A percentile compares a stretch with the other conserved stretches of the same genome.
These are phyloP conservation scores for Pleurozium schreberi DNA, from an alignment of 225 moss, liverwort and hornwort species.

Conservation along the genomic window DNA sequence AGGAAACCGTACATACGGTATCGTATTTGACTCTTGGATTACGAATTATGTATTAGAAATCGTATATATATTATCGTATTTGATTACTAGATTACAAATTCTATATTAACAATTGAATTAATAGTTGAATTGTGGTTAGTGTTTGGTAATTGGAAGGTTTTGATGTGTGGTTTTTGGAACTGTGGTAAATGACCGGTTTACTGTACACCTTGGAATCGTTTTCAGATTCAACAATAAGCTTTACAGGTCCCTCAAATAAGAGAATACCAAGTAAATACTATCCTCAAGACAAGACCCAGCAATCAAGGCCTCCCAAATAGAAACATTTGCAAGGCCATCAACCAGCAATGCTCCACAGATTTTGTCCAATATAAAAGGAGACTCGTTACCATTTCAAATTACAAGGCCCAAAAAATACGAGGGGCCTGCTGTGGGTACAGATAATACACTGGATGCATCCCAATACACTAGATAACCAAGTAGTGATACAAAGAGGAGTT, in stretches of 20 bases:
- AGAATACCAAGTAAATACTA: neutral
- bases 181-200: no score
- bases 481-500: conserved; percentile 2
- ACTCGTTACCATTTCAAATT: neutral
- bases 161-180: no score
- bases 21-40: neutral
- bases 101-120: no score
- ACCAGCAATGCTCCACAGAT: neutral
- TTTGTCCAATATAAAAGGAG: neutral
- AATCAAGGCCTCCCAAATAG: neutral
- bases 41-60: neutral
- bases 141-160: no score
- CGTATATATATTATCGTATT: no score
- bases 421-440: neutral
- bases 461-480: neutral
- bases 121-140: no score
- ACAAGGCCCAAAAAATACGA: conserved; percentile 2
- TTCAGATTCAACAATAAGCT: neutral
- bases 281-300: neutral
- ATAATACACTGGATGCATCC: neutral
- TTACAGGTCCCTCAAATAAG: neutral
- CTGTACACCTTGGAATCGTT: neutral
- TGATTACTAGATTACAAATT: no score
- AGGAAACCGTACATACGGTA: neutral
- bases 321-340: neutral